Conservation (phyloP, 225 moss, liverwort and hornwort genomes). For the Sphagnum tenellum region DNA sequence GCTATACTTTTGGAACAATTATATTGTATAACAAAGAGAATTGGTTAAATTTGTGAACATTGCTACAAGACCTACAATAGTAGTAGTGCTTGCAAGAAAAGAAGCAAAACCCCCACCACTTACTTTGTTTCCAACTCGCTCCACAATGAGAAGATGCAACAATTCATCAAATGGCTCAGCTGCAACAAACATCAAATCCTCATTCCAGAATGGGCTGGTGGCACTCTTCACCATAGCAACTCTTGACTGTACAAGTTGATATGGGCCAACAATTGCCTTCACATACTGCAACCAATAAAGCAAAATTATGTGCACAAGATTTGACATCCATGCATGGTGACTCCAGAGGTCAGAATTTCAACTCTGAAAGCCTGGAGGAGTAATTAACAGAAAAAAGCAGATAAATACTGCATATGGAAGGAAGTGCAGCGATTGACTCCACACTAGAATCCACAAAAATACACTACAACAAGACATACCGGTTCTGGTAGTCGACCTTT, state of each 20-base stretch:
- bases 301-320: too few relatives aligned
- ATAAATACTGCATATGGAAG: too few relatives aligned
- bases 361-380: too few relatives aligned
- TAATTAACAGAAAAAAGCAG: too few relatives aligned
- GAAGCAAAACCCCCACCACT: not conserved
- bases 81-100: not conserved
- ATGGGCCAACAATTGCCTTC: slow-evolving; percentile 39
- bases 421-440: too few relatives aligned
- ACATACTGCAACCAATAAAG: slow-evolving; percentile 31
- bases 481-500: slow-evolving; percentile 49
- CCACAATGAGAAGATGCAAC: slow-evolving; percentile 46
- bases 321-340: too few relatives aligned
- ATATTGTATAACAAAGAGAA: too few relatives aligned
- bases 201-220: slow-evolving; percentile 53
- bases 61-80: too few relatives aligned
- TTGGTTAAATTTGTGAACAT: too few relatives aligned
- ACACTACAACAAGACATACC: slow-evolving; percentile 12
- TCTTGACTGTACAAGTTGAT: slow-evolving; percentile 33
- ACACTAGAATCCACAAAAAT: too few relatives aligned
- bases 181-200: slow-evolving; percentile 66
- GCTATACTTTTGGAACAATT: not conserved
- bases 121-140: slow-evolving; percentile 25
- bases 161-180: slow-evolving; percentile 74
- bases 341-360: too few relatives aligned
- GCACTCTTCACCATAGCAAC: slow-evolving; percentile 27